phyloP scores from a whole-genome alignment of 1,284 basidiomycete species.

The Cutaneotrichosporon arboriforme region DNA sequence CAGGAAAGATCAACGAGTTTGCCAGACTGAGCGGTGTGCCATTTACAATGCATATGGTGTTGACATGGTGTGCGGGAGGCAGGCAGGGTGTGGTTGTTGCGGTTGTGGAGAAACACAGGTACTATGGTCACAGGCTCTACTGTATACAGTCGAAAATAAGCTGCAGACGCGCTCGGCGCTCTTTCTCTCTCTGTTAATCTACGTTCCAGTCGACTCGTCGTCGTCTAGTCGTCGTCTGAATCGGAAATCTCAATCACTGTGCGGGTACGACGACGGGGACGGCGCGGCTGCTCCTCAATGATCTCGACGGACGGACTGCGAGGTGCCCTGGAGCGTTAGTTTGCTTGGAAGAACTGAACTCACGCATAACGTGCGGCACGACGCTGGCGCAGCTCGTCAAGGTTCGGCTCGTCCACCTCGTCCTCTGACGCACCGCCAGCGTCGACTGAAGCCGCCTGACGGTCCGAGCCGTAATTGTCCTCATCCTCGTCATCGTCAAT shows the following conservation, averaged over 20 bases:
- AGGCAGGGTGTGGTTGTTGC: not conserved
- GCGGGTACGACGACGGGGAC: not conserved
- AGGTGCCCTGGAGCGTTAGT: not conserved
- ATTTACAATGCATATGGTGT: conserved; percentile 1
- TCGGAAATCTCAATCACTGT: not conserved
- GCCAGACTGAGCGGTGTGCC: not conserved
- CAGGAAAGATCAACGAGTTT: not conserved
- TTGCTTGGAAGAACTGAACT: not conserved
- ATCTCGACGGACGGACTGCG: not conserved
- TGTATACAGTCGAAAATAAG: no score
- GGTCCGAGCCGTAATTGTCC: not conserved
- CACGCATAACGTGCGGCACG: conserved; percentile 16
- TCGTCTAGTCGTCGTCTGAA: conserved; percentile 1
- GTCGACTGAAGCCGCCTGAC: conserved; percentile 7
- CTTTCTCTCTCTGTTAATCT: no score
- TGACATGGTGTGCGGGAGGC: no score
- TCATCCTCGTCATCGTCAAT: conserved; percentile 11
- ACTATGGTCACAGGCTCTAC: no score
- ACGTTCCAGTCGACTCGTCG: no score
- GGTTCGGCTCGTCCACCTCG: conserved; percentile 18
- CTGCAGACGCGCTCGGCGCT: no score
- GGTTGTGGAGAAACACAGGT: no score
- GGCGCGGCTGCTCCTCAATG: not conserved
- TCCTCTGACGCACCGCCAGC: conserved; percentile 3
- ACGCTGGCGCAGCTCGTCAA: conserved; percentile 14